Percentiles rank a stretch among this genome's conserved stretches.
phyloP scores from a whole-genome alignment of 139 green algal genomes.

The Ettlia oleoabundans region DNA sequence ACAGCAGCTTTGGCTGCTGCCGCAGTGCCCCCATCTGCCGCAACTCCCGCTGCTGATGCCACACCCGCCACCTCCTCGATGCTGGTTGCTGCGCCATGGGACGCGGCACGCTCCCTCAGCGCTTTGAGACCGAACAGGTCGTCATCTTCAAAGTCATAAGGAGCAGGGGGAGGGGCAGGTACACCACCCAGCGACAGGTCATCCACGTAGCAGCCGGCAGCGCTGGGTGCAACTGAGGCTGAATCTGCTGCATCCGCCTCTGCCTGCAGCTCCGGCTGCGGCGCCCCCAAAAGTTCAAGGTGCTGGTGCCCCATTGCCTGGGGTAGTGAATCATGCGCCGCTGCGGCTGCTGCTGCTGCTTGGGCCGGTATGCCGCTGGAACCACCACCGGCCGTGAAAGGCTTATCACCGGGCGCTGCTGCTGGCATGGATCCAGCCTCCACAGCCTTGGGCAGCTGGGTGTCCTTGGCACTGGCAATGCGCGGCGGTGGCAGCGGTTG shows the following conservation, averaged over 20 bases:
- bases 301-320: too few species aligned
- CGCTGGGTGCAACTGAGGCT: neutral
- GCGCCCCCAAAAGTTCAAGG: too few species aligned
- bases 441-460: neutral
- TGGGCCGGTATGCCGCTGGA: too few species aligned
- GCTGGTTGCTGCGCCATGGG: slow-evolving; percentile 5
- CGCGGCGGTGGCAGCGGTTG: slow-evolving; percentile 9
- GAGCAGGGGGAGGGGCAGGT: neutral
- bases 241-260: neutral
- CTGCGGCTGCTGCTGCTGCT: too few species aligned
- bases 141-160: slow-evolving; percentile 23
- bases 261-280: too few species aligned
- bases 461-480: neutral
- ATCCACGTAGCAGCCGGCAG: neutral
- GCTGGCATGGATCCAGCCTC: neutral
- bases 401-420: neutral
- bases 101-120: slow-evolving; percentile 1
- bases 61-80: neutral
- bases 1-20: slow-evolving; percentile 5
- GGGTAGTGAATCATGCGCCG: too few species aligned
- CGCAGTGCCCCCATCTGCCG: neutral
- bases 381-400: too few species aligned
- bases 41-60: neutral
- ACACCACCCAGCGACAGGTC: neutral
- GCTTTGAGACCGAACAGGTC: slow-evolving; percentile 32